Evolutionary conservation across 2,329 filamentous ascomycete species (phyloP), one percentile per base, ranked within the genome.

Genomic region (Curvularia sp.): DNA sequence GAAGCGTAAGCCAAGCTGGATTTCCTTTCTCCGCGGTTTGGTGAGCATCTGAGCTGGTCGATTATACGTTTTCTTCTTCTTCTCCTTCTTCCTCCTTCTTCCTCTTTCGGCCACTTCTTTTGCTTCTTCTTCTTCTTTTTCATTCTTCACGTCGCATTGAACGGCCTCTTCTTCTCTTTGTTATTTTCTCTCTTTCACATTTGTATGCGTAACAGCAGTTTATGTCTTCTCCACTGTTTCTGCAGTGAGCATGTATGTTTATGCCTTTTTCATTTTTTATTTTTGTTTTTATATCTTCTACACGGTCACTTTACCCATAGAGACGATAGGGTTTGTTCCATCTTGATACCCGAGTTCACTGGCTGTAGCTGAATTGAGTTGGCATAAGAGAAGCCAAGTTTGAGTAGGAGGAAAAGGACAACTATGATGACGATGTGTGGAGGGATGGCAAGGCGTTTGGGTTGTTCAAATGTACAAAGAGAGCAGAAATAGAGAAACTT

Each of bases 321-420:
- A 43, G 23, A 43, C 7, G 41, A 43, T 23, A 43, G 41, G 23
- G 41, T 43, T 43, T 8, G 23, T 23, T 27, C 21, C 41, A 43
- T 43, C 36, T 43, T 43, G 41, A 43, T 43, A 43, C 41, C 41
- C 41, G 41, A 25, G 27, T n/a, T n/a, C 9, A 27, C 23, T 27
- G 41, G 41, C 27, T 27, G 21, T 6, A 43, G 41, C 21, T 43
- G 25, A 27, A 43, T 43, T 27, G 41, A 25, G 27, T 43, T 27
- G 41, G 19, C 19, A 43, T 43, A 18, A 21, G 21, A n/a, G 41
- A 23, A 21, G 39, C 15, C 10, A 21, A 25, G 19, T 42, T 19
- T 23, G 39, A 23, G 19, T 2, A 15, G 21, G 39, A 21, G 7
- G n/a, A 39, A 19, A n/a, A 25, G 12, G 34, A 18, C n/a, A n/a